Percentiles rank a stretch among this genome's conserved stretches.
phyloP scores from a whole-genome alignment of 108 stramenopile genomes.

The Conticribra weissflogii region DNA sequence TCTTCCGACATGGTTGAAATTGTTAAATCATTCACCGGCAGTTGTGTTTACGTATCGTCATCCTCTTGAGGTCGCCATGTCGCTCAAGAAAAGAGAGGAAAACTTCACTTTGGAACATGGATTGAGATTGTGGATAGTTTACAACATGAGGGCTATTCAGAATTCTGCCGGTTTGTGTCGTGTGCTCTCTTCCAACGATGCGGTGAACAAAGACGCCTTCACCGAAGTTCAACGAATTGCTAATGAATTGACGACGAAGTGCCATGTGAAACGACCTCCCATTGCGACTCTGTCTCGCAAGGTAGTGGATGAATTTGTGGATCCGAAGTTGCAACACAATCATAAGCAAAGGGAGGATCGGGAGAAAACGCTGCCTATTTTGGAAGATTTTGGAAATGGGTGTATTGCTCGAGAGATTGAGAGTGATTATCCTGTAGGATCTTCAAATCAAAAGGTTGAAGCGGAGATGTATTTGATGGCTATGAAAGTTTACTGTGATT shows the following conservation, averaged over 20 bases:
- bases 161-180: conserved; percentile 75
- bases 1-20: conserved; percentile 79
- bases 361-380: conserved; percentile 16
- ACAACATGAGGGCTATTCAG: conserved; percentile 86
- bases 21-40: conserved; percentile 81
- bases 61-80: conserved; percentile 93
- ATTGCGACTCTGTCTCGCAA: conserved; percentile 47
- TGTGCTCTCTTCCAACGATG: conserved; percentile 77
- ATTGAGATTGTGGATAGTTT: conserved; percentile 84
- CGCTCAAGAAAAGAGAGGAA: conserved; percentile 74
- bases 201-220: conserved; percentile 70
- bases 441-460: conserved; percentile 45
- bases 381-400: conserved; percentile 59
- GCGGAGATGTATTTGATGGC: conserved; percentile 61
- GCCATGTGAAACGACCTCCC: conserved; percentile 74
- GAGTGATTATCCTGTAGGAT: conserved; percentile 47
- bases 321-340: conserved; percentile 84
- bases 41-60: conserved; percentile 91
- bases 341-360: conserved; percentile 38
- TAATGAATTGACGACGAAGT: conserved; percentile 70
- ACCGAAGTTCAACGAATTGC: conserved; percentile 77
- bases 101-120: conserved; percentile 68
- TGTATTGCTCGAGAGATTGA: conserved; percentile 63
- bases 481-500: conserved; percentile 84
- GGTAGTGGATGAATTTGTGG: conserved; percentile 81